These are phyloP conservation scores for Geosiphon pyriformis DNA, from an alignment of 192 early-diverging fungal species.

Conservation along the genomic window DNA sequence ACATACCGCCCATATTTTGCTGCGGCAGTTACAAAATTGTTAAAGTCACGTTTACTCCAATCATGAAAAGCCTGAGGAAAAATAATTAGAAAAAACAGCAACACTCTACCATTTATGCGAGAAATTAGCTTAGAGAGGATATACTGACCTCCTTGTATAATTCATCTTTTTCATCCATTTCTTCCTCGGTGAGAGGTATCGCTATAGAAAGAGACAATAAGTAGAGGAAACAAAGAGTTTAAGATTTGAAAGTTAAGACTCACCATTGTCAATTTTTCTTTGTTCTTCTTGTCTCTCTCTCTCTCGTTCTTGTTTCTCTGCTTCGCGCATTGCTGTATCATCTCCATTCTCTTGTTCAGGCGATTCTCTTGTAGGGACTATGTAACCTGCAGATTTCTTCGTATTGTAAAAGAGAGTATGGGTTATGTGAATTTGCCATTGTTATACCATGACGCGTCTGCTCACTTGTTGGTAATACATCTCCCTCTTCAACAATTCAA, in stretches of 20 bases:
- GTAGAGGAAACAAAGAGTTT: too few species aligned
- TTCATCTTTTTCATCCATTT: conserved; percentile 69
- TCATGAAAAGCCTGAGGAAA: conserved; percentile 70
- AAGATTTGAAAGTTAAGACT: too few species aligned
- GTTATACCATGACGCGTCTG: not conserved
- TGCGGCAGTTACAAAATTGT: conserved; percentile 76
- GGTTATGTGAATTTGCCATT: conserved; percentile 26
- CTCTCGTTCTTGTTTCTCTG: conserved; percentile 41
- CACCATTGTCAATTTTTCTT: conserved; percentile 71
- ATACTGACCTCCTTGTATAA: conserved; percentile 27
- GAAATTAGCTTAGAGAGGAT: not conserved
- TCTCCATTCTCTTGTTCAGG: conserved; percentile 36
- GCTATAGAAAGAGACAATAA: conserved; percentile 49
- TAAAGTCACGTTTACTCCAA: conserved; percentile 91
- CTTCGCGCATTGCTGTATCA: conserved; percentile 40
- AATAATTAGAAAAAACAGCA: not conserved
- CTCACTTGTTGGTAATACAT: conserved; percentile 58
- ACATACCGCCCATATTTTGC: conserved; percentile 74
- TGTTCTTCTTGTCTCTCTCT: conserved; percentile 70
- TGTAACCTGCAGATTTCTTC: conserved; percentile 67
- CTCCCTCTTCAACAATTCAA: conserved; percentile 80
- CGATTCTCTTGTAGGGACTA: conserved; percentile 49
- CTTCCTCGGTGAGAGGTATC: conserved; percentile 86
- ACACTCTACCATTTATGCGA: not conserved
- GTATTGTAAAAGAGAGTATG: conserved; percentile 2